Conservation (phyloP, 2,329 filamentous ascomycete genomes). For the Neocucurbitaria cava region DNA sequence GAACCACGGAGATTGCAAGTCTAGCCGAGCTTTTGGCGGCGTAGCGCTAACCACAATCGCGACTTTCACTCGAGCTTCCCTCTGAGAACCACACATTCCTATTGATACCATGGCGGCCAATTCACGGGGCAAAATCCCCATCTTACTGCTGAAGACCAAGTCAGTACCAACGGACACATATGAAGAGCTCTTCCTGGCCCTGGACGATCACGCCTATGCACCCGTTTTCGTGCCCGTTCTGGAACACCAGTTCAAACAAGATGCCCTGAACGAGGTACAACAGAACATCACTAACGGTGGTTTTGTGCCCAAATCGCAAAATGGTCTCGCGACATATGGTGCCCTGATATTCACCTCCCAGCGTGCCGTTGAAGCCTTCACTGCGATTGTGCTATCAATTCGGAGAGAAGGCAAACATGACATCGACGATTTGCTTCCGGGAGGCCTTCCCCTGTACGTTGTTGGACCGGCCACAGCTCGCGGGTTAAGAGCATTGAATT, state of each 20-base stretch:
- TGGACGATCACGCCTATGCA: slow-evolving; percentile 59
- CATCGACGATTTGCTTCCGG: slow-evolving; percentile 49
- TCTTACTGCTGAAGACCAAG: slow-evolving; percentile 80
- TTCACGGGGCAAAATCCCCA: slow-evolving; percentile 51
- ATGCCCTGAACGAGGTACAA: slow-evolving; percentile 63
- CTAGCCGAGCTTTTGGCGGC: slow-evolving; percentile 26
- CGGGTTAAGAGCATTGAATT: slow-evolving; percentile 65
- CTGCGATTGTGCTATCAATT: slow-evolving; percentile 65
- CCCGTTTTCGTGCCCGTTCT: slow-evolving; percentile 79
- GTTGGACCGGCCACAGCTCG: slow-evolving; percentile 83
- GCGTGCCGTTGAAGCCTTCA: slow-evolving; percentile 80
- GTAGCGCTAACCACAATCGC: not conserved
- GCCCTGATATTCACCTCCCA: slow-evolving; percentile 88
- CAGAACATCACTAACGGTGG: slow-evolving; percentile 57
- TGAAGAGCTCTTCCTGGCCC: slow-evolving; percentile 67
- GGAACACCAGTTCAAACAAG: slow-evolving; percentile 70
- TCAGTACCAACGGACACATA: slow-evolving; percentile 76
- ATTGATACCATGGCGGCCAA: slow-evolving; percentile 32
- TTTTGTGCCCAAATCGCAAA: slow-evolving; percentile 37
- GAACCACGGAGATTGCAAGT: slow-evolving; percentile 26
- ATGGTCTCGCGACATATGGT: slow-evolving; percentile 61
- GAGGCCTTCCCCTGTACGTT: slow-evolving; percentile 72
- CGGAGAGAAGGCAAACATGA: slow-evolving; percentile 41
- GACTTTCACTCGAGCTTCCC: not conserved
- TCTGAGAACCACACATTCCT: not conserved